Evolutionary conservation across 2,329 filamentous ascomycete genomes (phyloP).

Genomic region (Laburnicola sp.): DNA sequence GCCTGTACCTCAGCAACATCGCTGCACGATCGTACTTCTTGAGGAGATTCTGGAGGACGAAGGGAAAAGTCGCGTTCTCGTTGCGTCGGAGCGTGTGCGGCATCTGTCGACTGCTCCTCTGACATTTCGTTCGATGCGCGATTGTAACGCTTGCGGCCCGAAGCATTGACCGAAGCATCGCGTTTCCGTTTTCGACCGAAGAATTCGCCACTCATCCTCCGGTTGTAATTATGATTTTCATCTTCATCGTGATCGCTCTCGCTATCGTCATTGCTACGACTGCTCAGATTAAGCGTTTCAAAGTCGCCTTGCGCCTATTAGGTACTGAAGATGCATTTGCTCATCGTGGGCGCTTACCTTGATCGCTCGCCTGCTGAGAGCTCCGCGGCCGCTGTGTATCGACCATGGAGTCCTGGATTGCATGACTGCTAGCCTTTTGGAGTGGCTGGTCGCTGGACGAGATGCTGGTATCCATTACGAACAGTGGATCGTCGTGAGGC

Average conservation of each 20-base stretch:
- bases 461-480: not conserved
- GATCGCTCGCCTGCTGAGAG: not conserved
- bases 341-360: not conserved
- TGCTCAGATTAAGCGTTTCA: too few relatives aligned
- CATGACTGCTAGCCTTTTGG: not conserved
- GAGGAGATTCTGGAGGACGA: not conserved
- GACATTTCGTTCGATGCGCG: not conserved
- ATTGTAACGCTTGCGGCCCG: not conserved
- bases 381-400: not conserved
- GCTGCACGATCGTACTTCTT: not conserved
- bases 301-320: too few relatives aligned
- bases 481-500: not conserved
- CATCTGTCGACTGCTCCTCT: not conserved
- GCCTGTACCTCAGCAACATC: not conserved
- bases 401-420: not conserved
- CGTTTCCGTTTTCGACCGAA: not conserved
- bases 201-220: not conserved
- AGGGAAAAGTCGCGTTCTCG: not conserved
- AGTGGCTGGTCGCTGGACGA: not conserved
- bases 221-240: not conserved
- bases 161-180: not conserved
- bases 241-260: too few relatives aligned
- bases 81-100: not conserved
- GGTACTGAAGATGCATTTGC: too few relatives aligned
- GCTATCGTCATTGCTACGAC: too few relatives aligned